These are phyloP conservation scores for Cladobotryum protrusum DNA, from an alignment of 2,329 filamentous ascomycete genomes.

Conservation along the genomic window DNA sequence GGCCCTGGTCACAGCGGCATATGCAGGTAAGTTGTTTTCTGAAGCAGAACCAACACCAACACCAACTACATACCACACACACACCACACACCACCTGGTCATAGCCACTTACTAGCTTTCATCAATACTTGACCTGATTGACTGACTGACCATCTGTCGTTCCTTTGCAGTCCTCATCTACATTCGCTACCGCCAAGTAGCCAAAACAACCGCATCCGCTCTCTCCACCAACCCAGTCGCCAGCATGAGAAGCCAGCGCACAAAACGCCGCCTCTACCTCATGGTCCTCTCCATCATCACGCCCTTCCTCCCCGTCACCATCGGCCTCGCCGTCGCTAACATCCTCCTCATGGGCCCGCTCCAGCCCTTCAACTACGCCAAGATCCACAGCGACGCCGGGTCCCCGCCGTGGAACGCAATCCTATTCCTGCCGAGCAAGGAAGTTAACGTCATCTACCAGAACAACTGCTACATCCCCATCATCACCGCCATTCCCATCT, in stretches of 20 bases:
- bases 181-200: conserved; percentile 41
- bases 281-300: conserved; percentile 48
- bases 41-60: background rate
- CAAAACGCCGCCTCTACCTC: conserved; percentile 48
- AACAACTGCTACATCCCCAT: conserved; percentile 46
- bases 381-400: conserved; percentile 31
- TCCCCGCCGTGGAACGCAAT: conserved; percentile 40
- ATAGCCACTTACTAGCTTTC: background rate
- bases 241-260: conserved; percentile 38
- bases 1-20: conserved; percentile 37
- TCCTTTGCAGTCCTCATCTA: conserved; percentile 38
- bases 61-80: background rate
- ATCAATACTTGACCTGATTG: background rate
- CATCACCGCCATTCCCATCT: conserved; percentile 40
- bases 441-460: conserved; percentile 33
- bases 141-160: background rate
- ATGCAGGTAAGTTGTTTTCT: conserved; percentile 39
- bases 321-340: conserved; percentile 37
- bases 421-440: conserved; percentile 36
- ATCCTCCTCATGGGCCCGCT: conserved; percentile 25
- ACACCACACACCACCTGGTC: background rate
- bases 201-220: conserved; percentile 33
- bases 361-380: conserved; percentile 34
- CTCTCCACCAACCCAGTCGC: conserved; percentile 36
- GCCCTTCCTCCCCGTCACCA: conserved; percentile 44